phyloP scores from a whole-genome alignment of 2,329 filamentous ascomycete species.

The Pyrenochaeta sp. region DNA sequence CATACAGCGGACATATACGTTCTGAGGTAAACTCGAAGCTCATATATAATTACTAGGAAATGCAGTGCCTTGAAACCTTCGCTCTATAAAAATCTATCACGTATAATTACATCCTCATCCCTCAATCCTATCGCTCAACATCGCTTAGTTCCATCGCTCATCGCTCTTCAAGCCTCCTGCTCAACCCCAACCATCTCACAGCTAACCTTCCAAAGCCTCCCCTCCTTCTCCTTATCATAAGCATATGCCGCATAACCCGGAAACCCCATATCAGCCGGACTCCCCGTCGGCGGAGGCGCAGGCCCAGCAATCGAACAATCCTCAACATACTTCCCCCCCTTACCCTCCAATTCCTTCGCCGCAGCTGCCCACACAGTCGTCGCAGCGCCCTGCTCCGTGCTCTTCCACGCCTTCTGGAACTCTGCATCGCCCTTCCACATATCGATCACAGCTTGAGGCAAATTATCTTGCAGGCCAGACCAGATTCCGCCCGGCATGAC shows the following conservation, averaged over 20 bases:
- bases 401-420: conserved; percentile 21
- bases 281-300: conserved; percentile 12
- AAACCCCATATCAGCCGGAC: conserved; percentile 21
- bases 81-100: neutral
- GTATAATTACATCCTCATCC: neutral
- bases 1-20: neutral
- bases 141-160: neutral
- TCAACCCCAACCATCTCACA: conserved; percentile 2
- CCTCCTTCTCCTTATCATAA: conserved; percentile 39
- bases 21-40: neutral
- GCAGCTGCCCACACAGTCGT: conserved; percentile 58
- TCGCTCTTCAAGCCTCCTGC: neutral
- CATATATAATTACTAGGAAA: neutral
- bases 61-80: no score
- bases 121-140: neutral
- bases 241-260: conserved; percentile 33
- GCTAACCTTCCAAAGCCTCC: conserved; percentile 35
- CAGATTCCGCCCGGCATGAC: conserved; percentile 61
- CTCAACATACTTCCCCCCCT: conserved; percentile 58
- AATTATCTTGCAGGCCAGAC: conserved; percentile 32
- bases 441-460: conserved; percentile 9
- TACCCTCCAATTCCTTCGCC: conserved; percentile 54
- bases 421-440: conserved; percentile 10
- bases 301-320: conserved; percentile 42
- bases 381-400: conserved; percentile 58